Evolutionary conservation across 257 asterid genomes (phyloP), one percentile per base, ranked within the genome.

Genomic region (Salvia miltiorrhiza): DNA sequence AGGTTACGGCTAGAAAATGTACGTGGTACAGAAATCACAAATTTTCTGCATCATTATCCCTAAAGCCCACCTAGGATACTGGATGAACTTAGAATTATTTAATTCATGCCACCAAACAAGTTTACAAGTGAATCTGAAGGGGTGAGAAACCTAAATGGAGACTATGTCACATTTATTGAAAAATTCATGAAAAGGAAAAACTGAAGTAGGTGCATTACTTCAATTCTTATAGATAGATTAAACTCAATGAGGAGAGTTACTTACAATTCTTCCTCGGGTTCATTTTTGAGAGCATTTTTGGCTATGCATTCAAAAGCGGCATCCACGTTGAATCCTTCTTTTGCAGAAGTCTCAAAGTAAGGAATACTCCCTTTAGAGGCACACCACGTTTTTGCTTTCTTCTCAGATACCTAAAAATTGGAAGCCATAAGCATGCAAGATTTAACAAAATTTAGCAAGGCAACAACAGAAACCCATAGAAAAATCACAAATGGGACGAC

Each of bases 341-440:
- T 85, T 26, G 91, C 91, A 7, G 91, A 85, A 44, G 91, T 85
- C 80, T 83, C 91, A 63, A 85, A 83, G 81, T 85, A 85, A 8
- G 91, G 87, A 44, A 86, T 76, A 57, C 77, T 83, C 65, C 86
- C 92, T 45, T 84, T 86, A 39, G 92, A 73, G 28, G 87, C 86
- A 76, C 92, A 83, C 92, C 92, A 86, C 1, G 74, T 14, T 75
- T 67, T 76, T 28, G 91, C 91, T 53, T 81, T 83, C 77, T 83
- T 85, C 80, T 83, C 86, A 60, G 91, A 85, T 41, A 85, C 88
- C 91, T 82, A 67, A 67, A 66, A 19, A 43, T 49, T 28, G n/a
- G 43, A 20, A 61, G 10, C 10, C 62, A 65, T 14, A 20, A 41
- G 24, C 16, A 23, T 9, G 44, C 9, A 33, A 72, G 66, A n/a